Evolutionary conservation across 2,329 filamentous ascomycete species (phyloP).

Genomic region (Pseudogymnoascus sp.): DNA sequence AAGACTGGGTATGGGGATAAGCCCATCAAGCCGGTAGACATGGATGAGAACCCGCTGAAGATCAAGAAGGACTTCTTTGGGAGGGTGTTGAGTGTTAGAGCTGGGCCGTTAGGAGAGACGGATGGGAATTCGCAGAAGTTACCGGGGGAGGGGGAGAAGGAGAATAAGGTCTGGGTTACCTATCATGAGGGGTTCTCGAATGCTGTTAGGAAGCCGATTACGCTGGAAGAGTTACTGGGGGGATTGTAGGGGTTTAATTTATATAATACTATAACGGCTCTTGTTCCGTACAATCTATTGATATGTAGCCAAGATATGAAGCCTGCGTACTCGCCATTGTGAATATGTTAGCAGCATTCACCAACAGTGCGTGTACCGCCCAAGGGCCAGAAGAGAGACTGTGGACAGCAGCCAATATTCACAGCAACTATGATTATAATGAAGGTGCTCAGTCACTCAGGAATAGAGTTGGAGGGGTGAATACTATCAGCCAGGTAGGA

Average conservation of each 20-base stretch:
- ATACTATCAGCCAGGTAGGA: neutral
- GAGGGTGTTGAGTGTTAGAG: constrained; percentile 49
- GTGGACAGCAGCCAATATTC: no score
- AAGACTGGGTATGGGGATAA: constrained; percentile 14
- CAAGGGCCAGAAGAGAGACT: no score
- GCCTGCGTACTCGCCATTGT: neutral
- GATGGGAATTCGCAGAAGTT: constrained; percentile 44
- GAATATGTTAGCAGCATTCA: neutral
- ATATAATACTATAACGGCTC: neutral
- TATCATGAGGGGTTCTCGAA: constrained; percentile 89
- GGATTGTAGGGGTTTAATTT: constrained; percentile 40
- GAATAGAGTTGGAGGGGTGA: neutral
- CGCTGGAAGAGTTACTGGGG: constrained; percentile 67
- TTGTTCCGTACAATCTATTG: neutral
- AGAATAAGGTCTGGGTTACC: constrained; percentile 70
- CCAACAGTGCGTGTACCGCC: neutral
- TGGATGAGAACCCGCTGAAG: constrained; percentile 17
- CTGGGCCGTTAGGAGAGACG: constrained; percentile 31
- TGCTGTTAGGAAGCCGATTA: constrained; percentile 81
- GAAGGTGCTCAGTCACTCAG: neutral
- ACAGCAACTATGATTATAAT: no score
- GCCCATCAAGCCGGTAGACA: constrained; percentile 21
- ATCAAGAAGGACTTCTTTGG: constrained; percentile 83
- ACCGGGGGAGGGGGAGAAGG: constrained; percentile 46
- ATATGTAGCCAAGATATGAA: neutral